Evolutionary conservation across 495 filamentous ascomycete species (phyloP), one percentile per base, ranked within the genome.

Genomic region (Daldinia vernicosa): DNA sequence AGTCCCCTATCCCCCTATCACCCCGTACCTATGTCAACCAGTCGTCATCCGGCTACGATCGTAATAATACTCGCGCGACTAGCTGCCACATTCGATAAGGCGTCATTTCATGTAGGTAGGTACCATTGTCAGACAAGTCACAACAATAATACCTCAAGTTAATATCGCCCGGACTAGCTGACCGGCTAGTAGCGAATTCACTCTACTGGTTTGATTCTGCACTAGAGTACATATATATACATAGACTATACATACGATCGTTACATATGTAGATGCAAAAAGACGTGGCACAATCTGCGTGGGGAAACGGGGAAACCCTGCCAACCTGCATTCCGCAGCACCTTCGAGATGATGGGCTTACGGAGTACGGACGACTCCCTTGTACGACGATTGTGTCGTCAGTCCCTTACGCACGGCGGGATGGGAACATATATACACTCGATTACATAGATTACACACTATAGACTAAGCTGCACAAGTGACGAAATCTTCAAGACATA

Each of bases 261-360:
- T 33, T 55, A 60, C 55, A 33, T 43, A 51, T 35, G 51, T 45
- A 57, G 28, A 55, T 35, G 53, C 32, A 66, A 62, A 60, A 59
- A 71, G 68, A 71, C 68, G 68, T 71, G 68, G 68, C 68, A 71
- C 62, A 40, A 71, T 66, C 68, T 66, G 7, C 68, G 57, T 71
- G 62, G 68, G 68, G 57, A 60, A 61, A 65, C 60, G 35, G 67
- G 61, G 56, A 60, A 55, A 60, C 51, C 67, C 57, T 66, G 56
- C 68, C 55, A 54, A 12, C 61, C 19, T 52, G 51, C 68, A 57
- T 66, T 56, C 61, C 45, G 15, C 35, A 24, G 35, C 12, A 43
- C 24, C 56, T 28, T 30, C 24, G 7, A 53, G 50, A n/a, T n/a
- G 56, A 60, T 45, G 56, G 37, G 37, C 56, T 60, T 26, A 60